These are phyloP conservation scores for Strobilomyces dryophilus DNA, from an alignment of 768 basidiomycete genomes.

Conservation along the genomic window DNA sequence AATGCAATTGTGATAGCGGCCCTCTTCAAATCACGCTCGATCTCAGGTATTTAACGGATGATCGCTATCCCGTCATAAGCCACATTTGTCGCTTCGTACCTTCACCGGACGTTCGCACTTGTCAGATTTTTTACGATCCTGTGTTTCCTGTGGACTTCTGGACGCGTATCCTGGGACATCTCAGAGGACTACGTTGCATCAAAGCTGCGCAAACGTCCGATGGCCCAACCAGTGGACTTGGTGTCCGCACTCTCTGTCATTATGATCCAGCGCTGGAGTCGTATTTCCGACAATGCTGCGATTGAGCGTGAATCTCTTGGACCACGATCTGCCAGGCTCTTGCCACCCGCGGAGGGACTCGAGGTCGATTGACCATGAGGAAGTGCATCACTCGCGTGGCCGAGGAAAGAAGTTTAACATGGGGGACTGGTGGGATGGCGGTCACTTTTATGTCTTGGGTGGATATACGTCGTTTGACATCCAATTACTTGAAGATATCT, in stretches of 20 bases:
- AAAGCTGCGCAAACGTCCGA: not conserved
- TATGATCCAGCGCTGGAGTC: not conserved
- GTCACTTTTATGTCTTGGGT: not conserved
- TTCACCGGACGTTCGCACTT: not conserved
- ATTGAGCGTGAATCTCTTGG: not conserved
- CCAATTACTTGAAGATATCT: too few relatives aligned
- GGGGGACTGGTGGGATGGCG: not conserved
- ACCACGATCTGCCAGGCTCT: not conserved
- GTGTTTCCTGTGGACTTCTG: not conserved
- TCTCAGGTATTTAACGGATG: too few relatives aligned
- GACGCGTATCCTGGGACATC: not conserved
- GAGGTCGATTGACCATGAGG: not conserved
- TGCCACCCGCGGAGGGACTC: not conserved
- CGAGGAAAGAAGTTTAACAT: not conserved
- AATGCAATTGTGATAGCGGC: not conserved
- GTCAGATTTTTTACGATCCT: not conserved
- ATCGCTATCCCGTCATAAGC: too few relatives aligned
- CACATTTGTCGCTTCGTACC: not conserved
- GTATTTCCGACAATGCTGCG: not conserved
- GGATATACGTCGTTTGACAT: too few relatives aligned
- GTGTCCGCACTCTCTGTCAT: not conserved
- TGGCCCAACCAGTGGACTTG: not conserved
- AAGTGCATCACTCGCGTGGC: not conserved
- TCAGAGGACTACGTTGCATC: constrained; percentile 1
- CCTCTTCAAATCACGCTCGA: not conserved